phyloP scores from a whole-genome alignment of 2,329 filamentous ascomycete species.

The Colletotrichum sp. region DNA sequence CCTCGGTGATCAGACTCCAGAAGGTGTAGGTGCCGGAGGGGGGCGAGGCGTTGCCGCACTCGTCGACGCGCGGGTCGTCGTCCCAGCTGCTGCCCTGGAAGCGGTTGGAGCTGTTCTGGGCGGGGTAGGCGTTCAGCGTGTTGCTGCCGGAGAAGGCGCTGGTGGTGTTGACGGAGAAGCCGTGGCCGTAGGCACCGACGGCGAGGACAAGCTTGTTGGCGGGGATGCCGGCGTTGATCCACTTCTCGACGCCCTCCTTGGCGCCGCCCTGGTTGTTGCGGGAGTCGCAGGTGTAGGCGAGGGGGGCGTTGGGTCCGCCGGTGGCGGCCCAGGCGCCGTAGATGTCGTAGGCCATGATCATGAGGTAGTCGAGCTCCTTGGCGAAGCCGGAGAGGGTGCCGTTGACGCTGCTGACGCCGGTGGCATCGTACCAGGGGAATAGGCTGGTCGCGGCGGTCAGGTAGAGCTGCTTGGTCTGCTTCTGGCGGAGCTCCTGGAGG shows the following conservation, averaged over 20 bases:
- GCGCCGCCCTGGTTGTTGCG: constrained; percentile 20
- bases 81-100: constrained; percentile 22
- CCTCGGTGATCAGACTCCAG: constrained; percentile 13
- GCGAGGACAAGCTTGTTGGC: constrained; percentile 14
- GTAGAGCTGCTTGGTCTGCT: constrained; percentile 16
- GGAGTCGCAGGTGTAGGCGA: background rate
- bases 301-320: constrained; percentile 12
- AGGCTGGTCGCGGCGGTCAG: constrained; percentile 14
- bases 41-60: constrained; percentile 12
- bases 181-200: constrained; percentile 16
- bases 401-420: background rate
- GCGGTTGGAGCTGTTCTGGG: constrained; percentile 16
- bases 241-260: constrained; percentile 14
- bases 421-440: constrained; percentile 7
- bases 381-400: constrained; percentile 6
- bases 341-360: constrained; percentile 20
- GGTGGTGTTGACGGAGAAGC: constrained; percentile 18
- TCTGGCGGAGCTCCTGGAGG: constrained; percentile 16
- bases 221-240: constrained; percentile 10
- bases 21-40: constrained; percentile 12
- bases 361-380: constrained; percentile 11
- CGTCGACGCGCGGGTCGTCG: constrained; percentile 12
- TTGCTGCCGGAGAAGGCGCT: constrained; percentile 3
- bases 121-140: constrained; percentile 13
- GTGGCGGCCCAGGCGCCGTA: constrained; percentile 14